Evolutionary conservation across 148 eudicot genomes (phyloP).

Genomic region (Vaccinium myrtillus): DNA sequence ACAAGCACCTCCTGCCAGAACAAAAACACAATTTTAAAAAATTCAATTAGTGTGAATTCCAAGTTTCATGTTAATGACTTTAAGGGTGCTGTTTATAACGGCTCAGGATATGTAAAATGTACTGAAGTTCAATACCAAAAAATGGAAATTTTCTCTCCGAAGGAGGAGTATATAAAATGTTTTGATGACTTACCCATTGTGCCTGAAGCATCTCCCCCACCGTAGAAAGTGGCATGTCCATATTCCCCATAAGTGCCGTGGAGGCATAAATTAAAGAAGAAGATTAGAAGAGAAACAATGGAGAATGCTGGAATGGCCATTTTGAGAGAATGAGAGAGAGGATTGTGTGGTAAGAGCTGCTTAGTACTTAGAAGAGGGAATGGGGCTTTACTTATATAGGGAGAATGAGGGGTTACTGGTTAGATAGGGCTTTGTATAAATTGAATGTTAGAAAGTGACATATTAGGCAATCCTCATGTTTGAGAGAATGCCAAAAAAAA

Average conservation of each 20-base stretch:
- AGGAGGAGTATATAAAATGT: neutral
- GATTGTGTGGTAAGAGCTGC: neutral
- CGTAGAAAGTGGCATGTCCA: constrained; percentile 88
- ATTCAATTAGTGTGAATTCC: neutral
- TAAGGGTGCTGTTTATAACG: neutral
- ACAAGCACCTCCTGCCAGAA: constrained; percentile 67
- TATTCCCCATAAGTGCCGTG: constrained; percentile 29
- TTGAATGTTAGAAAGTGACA: constrained; percentile 22
- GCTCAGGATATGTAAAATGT: no score
- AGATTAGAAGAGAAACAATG: constrained; percentile 24
- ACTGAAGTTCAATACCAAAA: neutral
- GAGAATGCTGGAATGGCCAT: constrained; percentile 39
- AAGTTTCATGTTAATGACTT: neutral
- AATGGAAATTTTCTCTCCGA: neutral
- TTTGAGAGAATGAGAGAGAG: neutral
- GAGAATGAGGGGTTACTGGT: neutral
- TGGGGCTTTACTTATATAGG: constrained; percentile 30
- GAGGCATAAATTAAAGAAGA: constrained; percentile 30
- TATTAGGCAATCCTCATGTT: neutral
- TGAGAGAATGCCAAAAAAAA: neutral
- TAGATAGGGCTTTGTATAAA: neutral
- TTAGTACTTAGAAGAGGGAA: neutral
- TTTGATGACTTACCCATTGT: constrained; percentile 67
- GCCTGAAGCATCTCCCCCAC: constrained; percentile 91
- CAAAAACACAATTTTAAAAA: neutral